Percentiles rank a stretch among this genome's conserved stretches.
phyloP scores from a whole-genome alignment of 148 eudicot genomes.

The Silene uniflora region DNA sequence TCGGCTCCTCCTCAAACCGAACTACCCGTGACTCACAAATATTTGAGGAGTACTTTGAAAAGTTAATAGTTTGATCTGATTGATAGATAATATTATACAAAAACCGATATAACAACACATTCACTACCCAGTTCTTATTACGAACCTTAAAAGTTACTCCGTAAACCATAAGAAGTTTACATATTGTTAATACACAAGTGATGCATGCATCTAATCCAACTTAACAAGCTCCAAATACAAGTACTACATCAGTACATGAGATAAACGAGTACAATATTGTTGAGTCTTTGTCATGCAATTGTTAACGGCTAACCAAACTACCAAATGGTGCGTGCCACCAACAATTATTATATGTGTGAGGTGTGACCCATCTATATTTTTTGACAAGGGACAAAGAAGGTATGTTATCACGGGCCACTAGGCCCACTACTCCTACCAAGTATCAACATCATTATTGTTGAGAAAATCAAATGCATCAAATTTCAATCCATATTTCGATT shows the following conservation, averaged over 20 bases:
- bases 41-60: too few relatives aligned
- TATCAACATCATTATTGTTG: conserved; percentile 2
- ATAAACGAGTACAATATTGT: not conserved
- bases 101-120: too few relatives aligned
- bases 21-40: too few relatives aligned
- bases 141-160: too few relatives aligned
- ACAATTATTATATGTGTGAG: not conserved
- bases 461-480: not conserved
- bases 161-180: too few relatives aligned
- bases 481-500: not conserved
- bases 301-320: not conserved
- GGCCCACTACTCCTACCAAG: not conserved
- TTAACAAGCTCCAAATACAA: not conserved
- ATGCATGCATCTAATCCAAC: not conserved
- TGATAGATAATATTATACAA: too few relatives aligned
- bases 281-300: not conserved
- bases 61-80: too few relatives aligned
- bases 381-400: conserved; percentile 2
- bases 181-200: too few relatives aligned
- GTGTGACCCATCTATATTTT: not conserved
- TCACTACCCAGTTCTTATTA: too few relatives aligned
- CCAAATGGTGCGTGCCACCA: not conserved
- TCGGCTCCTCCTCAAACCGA: too few relatives aligned
- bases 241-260: too few relatives aligned
- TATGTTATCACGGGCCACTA: not conserved